A percentile compares a stretch with the other conserved stretches of the same genome.
These are phyloP conservation scores for Colletotrichum destructivum DNA, from an alignment of 2,329 filamentous ascomycete species.

Conservation along the genomic window DNA sequence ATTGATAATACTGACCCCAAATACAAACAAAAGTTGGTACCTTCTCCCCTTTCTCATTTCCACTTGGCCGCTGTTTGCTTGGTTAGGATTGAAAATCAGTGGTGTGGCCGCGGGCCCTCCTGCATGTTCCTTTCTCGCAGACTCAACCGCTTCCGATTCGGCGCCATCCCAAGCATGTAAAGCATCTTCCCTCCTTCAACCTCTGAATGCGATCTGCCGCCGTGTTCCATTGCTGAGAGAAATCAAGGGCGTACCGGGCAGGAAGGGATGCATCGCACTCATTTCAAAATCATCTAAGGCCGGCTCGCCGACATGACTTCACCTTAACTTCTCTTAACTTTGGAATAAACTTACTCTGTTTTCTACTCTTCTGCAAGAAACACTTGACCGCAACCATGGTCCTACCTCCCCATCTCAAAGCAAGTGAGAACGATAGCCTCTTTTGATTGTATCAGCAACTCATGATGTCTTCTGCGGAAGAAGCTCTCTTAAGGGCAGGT, in stretches of 20 bases:
- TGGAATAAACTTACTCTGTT: neutral
- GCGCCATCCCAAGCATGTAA: neutral
- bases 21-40: too few species aligned
- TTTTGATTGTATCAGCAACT: neutral
- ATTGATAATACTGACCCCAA: too few species aligned
- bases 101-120: neutral
- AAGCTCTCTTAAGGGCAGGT: neutral
- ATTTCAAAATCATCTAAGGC: neutral
- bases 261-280: neutral
- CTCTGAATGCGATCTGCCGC: neutral
- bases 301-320: neutral
- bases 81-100: neutral
- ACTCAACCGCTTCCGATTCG: neutral
- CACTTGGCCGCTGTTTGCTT: neutral
- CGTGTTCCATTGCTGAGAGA: neutral
- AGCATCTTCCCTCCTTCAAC: conserved; percentile 1
- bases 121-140: neutral
- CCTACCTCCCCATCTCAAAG: neutral
- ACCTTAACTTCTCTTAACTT: neutral
- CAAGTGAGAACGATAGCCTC: neutral
- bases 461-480: neutral
- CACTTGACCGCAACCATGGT: too few species aligned
- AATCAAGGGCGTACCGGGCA: neutral
- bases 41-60: too few species aligned
- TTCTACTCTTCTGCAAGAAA: neutral